Evolutionary conservation across 768 basidiomycete genomes (phyloP).

Genomic region (Mrakia gelida): DNA sequence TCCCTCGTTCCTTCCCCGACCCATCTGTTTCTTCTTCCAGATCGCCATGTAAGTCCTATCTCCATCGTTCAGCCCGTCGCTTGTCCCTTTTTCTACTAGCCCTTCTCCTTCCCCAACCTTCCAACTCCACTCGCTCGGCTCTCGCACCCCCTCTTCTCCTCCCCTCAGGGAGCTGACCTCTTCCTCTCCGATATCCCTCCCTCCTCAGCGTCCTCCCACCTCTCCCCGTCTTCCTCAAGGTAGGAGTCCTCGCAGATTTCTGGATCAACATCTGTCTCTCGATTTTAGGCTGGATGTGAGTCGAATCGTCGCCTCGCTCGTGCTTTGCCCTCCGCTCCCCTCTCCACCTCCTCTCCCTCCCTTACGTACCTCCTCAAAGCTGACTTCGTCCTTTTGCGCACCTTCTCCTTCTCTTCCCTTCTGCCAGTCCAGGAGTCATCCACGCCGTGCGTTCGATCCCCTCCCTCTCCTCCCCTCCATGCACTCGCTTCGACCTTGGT

Average conservation of each 20-base stretch:
- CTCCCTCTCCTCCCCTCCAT: not conserved
- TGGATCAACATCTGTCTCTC: slow-evolving; percentile 4
- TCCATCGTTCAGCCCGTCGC: not conserved
- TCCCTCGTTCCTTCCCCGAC: not conserved
- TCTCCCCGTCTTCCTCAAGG: slow-evolving; percentile 3
- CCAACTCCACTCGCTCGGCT: too few species aligned
- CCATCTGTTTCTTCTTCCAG: not conserved
- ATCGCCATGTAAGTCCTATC: slow-evolving; percentile 1
- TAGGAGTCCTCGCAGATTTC: not conserved
- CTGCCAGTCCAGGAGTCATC: slow-evolving; percentile 7
- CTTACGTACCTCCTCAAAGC: not conserved
- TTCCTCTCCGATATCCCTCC: not conserved
- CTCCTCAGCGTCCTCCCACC: not conserved
- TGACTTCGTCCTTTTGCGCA: not conserved
- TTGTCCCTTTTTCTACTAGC: not conserved
- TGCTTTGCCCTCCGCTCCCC: not conserved
- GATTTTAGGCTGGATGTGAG: not conserved
- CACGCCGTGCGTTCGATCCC: not conserved
- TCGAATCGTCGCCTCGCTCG: not conserved
- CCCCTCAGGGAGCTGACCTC: too few species aligned
- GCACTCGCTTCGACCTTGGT: not conserved
- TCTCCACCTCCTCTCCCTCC: not conserved
- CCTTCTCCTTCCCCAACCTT: not conserved
- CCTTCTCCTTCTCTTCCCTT: not conserved
- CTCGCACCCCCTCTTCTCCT: too few species aligned